A percentile compares a stretch with the other conserved stretches of the same genome.
phyloP scores from a whole-genome alignment of 176 grass and related monocot species.

The Avena atlantica region DNA sequence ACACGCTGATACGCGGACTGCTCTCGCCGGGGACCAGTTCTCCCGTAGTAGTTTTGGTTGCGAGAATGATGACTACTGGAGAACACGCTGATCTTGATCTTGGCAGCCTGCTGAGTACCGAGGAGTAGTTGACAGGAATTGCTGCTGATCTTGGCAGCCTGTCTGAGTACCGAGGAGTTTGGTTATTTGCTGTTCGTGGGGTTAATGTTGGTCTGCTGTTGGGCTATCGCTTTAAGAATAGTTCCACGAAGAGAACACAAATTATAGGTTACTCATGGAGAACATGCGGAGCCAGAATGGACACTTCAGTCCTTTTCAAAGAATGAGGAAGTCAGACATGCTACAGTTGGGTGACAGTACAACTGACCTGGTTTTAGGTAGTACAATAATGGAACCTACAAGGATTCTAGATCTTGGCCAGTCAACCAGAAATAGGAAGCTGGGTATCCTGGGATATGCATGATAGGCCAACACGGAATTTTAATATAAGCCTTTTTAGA shows the following conservation, averaged over 20 bases:
- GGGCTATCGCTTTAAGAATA: neutral
- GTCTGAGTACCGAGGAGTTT: neutral
- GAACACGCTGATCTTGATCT: too few relatives aligned
- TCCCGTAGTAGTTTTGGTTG: neutral
- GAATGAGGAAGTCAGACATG: too few relatives aligned
- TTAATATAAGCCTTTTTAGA: too few relatives aligned
- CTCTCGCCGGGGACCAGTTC: neutral
- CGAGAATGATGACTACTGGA: neutral
- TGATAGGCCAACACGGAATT: neutral
- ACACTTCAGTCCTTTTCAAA: too few relatives aligned
- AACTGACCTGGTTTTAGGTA: neutral
- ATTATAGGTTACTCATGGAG: neutral
- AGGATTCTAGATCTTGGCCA: neutral
- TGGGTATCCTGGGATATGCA: neutral
- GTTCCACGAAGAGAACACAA: neutral
- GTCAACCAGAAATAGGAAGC: neutral
- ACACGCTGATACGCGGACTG: neutral
- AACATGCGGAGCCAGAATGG: too few relatives aligned
- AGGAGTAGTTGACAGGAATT: too few relatives aligned
- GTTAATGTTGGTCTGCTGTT: neutral
- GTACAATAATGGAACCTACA: neutral
- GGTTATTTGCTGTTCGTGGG: neutral
- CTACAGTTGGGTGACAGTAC: neutral
- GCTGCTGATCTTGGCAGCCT: conserved; percentile 32
- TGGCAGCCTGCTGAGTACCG: neutral